phyloP scores from a whole-genome alignment of 106 monocot species.

The Dendrobium huoshanense region DNA sequence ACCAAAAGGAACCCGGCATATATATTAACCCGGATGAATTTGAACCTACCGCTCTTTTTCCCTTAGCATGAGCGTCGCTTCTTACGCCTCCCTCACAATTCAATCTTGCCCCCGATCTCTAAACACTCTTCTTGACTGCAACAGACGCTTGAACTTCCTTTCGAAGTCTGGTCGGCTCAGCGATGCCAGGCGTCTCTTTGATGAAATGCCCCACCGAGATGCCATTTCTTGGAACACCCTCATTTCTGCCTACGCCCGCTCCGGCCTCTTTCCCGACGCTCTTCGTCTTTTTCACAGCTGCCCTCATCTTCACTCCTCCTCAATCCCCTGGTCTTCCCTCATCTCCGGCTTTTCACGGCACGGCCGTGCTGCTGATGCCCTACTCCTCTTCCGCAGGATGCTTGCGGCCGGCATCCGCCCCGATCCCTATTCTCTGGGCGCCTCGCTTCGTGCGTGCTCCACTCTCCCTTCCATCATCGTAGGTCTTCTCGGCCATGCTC shows the following conservation, averaged over 20 bases:
- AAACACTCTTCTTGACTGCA: not conserved
- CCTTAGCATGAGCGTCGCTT: conserved; percentile 7
- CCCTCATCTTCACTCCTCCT: conserved; percentile 4
- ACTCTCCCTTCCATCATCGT: not conserved
- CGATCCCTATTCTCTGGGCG: conserved; percentile 14
- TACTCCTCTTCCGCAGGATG: conserved; percentile 12
- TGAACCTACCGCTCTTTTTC: too few species aligned
- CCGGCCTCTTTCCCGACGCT: not conserved
- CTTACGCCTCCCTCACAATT: conserved; percentile 6
- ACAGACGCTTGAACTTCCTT: conserved; percentile 13
- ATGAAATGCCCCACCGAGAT: conserved; percentile 6
- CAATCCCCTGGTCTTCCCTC: conserved; percentile 12
- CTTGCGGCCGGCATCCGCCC: not conserved
- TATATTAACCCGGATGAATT: too few species aligned
- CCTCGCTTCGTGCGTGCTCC: conserved; percentile 14
- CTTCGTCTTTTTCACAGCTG: not conserved
- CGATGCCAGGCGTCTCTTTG: conserved; percentile 7
- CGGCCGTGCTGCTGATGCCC: conserved; percentile 5
- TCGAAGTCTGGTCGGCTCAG: conserved; percentile 9
- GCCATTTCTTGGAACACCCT: conserved; percentile 3
- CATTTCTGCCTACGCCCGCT: conserved; percentile 5
- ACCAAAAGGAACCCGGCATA: too few species aligned
- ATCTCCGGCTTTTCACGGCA: conserved; percentile 10
- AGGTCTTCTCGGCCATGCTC: conserved; percentile 23
- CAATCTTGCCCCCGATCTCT: conserved; percentile 6